Evolutionary conservation across 305 asterid species (phyloP).

Genomic region (Rubia occidens): DNA sequence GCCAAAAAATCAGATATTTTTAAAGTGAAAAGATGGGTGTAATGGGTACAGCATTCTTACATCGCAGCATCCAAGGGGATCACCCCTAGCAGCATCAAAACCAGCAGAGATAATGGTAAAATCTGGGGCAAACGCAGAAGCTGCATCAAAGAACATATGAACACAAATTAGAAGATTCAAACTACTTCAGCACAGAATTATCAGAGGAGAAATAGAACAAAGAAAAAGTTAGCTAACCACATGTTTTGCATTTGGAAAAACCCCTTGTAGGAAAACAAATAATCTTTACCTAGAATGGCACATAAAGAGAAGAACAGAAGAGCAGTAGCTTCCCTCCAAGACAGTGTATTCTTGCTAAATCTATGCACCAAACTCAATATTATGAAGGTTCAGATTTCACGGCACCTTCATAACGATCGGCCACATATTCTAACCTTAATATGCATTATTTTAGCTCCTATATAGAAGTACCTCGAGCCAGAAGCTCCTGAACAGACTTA

Average conservation of each 20-base stretch:
- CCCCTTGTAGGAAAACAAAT: background rate
- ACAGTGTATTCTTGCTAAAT: conserved; percentile 2
- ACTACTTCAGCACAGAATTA: conserved; percentile 13
- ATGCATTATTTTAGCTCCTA: conserved; percentile 2
- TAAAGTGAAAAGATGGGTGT: background rate
- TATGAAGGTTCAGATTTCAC: background rate
- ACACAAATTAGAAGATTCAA: conserved; percentile 21
- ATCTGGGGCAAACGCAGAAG: conserved; percentile 79
- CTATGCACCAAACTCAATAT: background rate
- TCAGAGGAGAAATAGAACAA: conserved; percentile 1
- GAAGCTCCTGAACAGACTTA: background rate
- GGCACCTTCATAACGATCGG: background rate
- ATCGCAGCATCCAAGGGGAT: conserved; percentile 97
- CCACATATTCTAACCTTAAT: background rate
- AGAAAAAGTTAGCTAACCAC: background rate
- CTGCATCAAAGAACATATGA: conserved; percentile 39
- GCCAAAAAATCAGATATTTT: background rate
- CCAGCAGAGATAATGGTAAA: conserved; percentile 95
- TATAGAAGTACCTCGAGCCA: background rate
- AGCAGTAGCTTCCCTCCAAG: background rate
- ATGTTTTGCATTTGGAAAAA: background rate
- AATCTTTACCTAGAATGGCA: background rate
- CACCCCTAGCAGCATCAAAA: conserved; percentile 99
- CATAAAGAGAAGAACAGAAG: background rate
- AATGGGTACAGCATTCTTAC: conserved; percentile 33